Conservation (phyloP, 2,329 filamentous ascomycete species). For the Pestalotiopsis sp. region DNA sequence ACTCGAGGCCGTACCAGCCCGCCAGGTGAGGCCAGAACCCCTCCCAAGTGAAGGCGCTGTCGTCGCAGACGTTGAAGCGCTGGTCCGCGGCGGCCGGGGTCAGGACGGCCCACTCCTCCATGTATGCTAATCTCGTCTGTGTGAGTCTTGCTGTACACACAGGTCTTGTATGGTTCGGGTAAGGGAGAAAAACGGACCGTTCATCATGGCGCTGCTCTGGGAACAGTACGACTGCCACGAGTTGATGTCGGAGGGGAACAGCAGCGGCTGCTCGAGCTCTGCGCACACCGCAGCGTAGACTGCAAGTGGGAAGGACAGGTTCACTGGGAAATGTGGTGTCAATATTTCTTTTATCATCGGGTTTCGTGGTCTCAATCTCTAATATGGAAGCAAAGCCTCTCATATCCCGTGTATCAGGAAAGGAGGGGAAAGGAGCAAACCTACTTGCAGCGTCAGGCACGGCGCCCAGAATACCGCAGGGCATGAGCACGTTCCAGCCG, state of each 20-base stretch:
- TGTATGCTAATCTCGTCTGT: conserved; percentile 33
- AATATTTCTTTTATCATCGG: not conserved
- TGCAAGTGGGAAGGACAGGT: conserved; percentile 48
- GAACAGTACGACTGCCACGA: conserved; percentile 41
- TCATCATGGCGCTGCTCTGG: conserved; percentile 40
- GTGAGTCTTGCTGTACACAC: not conserved
- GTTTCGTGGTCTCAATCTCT: too few relatives aligned
- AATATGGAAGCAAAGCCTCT: too few relatives aligned
- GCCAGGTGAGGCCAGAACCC: conserved; percentile 50
- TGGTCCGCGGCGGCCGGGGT: conserved; percentile 42
- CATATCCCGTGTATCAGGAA: too few relatives aligned
- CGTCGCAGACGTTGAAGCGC: conserved; percentile 52
- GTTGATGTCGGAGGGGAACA: conserved; percentile 44
- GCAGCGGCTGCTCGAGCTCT: conserved; percentile 40
- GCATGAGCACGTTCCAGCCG: conserved; percentile 50
- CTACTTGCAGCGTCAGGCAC: conserved; percentile 46
- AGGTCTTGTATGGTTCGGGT: not conserved
- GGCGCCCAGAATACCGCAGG: conserved; percentile 50
- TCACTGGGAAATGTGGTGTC: conserved; percentile 33
- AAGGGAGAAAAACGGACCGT: conserved; percentile 21
- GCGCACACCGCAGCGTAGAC: conserved; percentile 52
- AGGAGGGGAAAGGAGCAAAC: not conserved
- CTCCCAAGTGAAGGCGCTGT: conserved; percentile 47
- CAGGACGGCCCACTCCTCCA: conserved; percentile 52
- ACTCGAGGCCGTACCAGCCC: conserved; percentile 43